Evolutionary conservation across 164 flowering plant species (phyloP), one percentile per base, ranked within the genome.

Genomic region (Macadamia integrifolia): DNA sequence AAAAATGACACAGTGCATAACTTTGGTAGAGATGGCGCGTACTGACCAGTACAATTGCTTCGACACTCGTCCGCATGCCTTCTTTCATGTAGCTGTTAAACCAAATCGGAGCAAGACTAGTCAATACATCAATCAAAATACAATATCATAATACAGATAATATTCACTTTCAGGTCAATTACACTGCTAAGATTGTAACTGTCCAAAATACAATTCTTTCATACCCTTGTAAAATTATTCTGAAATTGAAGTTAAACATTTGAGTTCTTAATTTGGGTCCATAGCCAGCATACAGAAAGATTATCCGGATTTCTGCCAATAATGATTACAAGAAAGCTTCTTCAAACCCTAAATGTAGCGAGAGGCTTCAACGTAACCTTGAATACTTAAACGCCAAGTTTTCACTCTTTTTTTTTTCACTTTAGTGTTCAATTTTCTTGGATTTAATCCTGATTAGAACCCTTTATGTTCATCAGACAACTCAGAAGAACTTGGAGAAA

Each of bases 11-110:
- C 40, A 35, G 17, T 61, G 64, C 23, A 61, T 9, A 61, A 40
- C 32, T 9, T 17, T 29, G 55, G 53, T 23, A 44, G 57, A 12
- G 3, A 35, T 35, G 40, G 40, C 40, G 5, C 3, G 40, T 35
- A 64, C 71, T 43, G 70, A 88, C 93, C 89, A 88, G 71, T 65
- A 88, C 72, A 79, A 88, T 84, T 9, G 83, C 91, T 76, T 88
- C 93, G 1, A 88, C 93, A 52, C 90, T 88, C 0, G 89, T 84
- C 81, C 93, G 81, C 93, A 88, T 88, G 31, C 93, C 93, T 65
- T 88, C 91, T 69, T 86, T 86, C 86, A 84, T 83, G 71, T 86
- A 88, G 62, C 91, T 88, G 79, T 61, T 64, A 30, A n/a, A 48
- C 3, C 3, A 64, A 1, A 0, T 11, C 0, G 40, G 28, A 48